Percentiles rank a stretch among this genome's conserved stretches.
These are phyloP conservation scores for Phytophthora tubulina DNA, from an alignment of 352 stramenopile species.

Conservation along the genomic window DNA sequence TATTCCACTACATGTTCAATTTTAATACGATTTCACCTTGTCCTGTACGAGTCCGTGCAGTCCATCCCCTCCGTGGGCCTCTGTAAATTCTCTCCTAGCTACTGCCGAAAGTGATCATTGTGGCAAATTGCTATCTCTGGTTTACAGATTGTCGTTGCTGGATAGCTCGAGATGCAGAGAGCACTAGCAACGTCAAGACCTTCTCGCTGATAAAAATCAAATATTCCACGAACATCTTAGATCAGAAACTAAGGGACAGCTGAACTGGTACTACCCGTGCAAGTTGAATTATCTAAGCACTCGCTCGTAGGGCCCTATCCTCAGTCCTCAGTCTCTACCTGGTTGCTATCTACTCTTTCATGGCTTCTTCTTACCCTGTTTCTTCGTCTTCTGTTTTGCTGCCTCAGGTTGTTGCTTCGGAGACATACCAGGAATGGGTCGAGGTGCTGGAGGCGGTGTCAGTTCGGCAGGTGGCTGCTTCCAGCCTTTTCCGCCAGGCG, in stretches of 20 bases:
- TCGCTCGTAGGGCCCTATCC: not conserved
- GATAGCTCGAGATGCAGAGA: no score
- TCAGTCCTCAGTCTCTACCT: constrained; percentile 7
- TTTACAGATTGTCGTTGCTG: no score
- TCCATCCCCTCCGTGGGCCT: no score
- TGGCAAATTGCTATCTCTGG: no score
- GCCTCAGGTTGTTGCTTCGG: constrained; percentile 33
- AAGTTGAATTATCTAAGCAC: constrained; percentile 32
- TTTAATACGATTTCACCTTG: no score
- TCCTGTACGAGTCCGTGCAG: no score
- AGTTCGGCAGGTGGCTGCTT: constrained; percentile 29
- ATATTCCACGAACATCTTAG: not conserved
- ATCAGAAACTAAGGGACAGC: constrained; percentile 1
- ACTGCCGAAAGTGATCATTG: no score
- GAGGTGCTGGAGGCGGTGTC: constrained; percentile 17
- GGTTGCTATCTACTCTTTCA: constrained; percentile 27
- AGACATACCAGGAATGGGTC: constrained; percentile 55
- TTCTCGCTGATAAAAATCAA: no score
- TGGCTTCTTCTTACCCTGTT: constrained; percentile 50
- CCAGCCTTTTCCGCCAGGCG: constrained; percentile 28
- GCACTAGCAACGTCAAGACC: no score
- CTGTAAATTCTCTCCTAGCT: no score
- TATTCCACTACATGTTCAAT: no score
- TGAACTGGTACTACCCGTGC: constrained; percentile 1
- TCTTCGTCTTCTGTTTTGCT: constrained; percentile 38